Base-by-base conservation (phyloP, 768 basidiomycete genomes). In the Pulveroboletus sp. region DNA sequence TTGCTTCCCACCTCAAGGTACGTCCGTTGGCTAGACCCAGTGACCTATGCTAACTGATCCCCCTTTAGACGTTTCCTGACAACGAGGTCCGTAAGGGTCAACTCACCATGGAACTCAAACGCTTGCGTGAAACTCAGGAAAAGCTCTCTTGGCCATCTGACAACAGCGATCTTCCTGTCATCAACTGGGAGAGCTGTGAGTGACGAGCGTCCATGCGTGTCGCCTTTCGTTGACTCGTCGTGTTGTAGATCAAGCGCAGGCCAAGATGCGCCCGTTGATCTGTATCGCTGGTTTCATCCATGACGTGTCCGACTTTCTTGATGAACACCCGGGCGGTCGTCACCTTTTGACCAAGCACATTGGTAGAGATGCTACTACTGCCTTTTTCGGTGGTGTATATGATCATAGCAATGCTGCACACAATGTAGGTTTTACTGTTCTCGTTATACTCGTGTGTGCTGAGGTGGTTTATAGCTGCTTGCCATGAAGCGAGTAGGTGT, bases 201-300 rank as follows among this genome's bases (percentile, higher is more conserved):
- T 76, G 13, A 18, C 14, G 7, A 30, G 13, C 8, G 21, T 36
- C 5, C 17, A 5, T 6, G 11, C 2, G 0, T 13, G 3, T 37
- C 39, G 11, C 2, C 8, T n/a, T 43, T 36, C 1, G n/a, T 33
- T 62, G 32, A 55, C 46, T 31, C 40, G 30, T n/a, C n/a, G n/a
- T 31, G 15, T 51, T 13, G 7, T 49, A 89, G 87, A 85, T 80
- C 85, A 86, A 64, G 79, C 86, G 54, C 93, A 95, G 67, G 69
- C 86, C 10, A 70, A 79, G 61, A 84, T 81, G 56, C 83, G 93
- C 11, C 89, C 92, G 13, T 72, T 95, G 27, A 81, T 95, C 49
- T 83, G 91, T 57, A 74, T 97, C 50, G 86, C 91, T 32, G 93
- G 93, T 14, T 93, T 92, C 75, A 94, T 97, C 47, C 93, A 95